Evolutionary conservation across 2,329 filamentous ascomycete species (phyloP), one percentile per base, ranked within the genome.

Genomic region (Mycocentrospora acerina): DNA sequence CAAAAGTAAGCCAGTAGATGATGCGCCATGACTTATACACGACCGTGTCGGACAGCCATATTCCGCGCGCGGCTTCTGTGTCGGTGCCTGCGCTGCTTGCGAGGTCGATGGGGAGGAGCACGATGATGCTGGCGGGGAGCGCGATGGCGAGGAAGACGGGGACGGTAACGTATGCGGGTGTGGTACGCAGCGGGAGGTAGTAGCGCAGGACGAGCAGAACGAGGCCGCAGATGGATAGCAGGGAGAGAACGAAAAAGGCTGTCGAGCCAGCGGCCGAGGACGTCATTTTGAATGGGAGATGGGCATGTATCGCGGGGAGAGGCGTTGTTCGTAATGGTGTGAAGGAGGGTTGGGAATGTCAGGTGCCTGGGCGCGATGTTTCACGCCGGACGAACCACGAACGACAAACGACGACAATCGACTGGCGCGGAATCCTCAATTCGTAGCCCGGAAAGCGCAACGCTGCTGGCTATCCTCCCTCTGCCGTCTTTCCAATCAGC

Each of bases 111-210:
- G 93, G 93, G 6, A 98, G 90, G 15, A 98, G 80, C 16, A 98
- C 76, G 16, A 97, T 82, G 59, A 95, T 91, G 66, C 87, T 90
- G 31, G 89, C 88, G 9, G 93, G 94, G 5, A 98, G 81, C 61
- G 88, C 90, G 54, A 98, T 79, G n/a, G 91, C 89, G 53, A 98
- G 86, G 72, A 98, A 98, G 46, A 98, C 89, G 24, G 93, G 91
- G 2, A 96, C 79, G 34, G 90, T 78, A 34, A 97, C 83, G 69
- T 94, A 96, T 43, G 85, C 88, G 1, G 93, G 91, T 1, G 93
- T 97, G 6, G 85, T 83, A 53, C 93, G 89, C 24, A 98, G 77
- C 3, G 91, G 91, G 8, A 98, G 80, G 70, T 90, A 98, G 72
- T 89, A 83, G 59, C 93, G 86, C 42, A 96, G 76, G 47, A 97